Evolutionary conservation across 176 grass and related monocot species (phyloP).

Genomic region (Tuctoria greenei): DNA sequence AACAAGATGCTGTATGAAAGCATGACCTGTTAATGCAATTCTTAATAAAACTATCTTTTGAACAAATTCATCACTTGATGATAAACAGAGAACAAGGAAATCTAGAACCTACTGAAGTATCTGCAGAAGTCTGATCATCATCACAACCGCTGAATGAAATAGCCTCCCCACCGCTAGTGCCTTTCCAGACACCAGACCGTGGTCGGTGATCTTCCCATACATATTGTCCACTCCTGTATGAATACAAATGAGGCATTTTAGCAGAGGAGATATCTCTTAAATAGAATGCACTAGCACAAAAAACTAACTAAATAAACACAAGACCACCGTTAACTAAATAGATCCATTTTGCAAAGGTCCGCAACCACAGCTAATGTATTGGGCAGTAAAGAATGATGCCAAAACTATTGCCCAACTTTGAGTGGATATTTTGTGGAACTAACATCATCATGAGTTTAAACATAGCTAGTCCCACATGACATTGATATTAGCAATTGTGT

Average conservation of each 20-base stretch:
- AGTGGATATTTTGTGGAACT: neutral
- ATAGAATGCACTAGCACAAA: neutral
- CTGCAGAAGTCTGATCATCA: conserved; percentile 91
- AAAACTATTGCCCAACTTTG: neutral
- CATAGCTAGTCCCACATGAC: neutral
- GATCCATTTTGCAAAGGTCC: neutral
- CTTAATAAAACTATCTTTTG: neutral
- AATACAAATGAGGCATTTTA: conserved; percentile 28
- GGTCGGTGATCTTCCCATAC: conserved; percentile 94
- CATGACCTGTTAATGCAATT: neutral
- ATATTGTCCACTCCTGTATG: conserved; percentile 76
- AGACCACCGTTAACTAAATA: neutral
- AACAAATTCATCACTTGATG: neutral
- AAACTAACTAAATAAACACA: conserved; percentile 18
- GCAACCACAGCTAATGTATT: conserved; percentile 2
- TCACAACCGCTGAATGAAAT: conserved; percentile 98
- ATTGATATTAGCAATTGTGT: neutral
- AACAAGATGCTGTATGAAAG: neutral
- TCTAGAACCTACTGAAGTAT: conserved; percentile 78
- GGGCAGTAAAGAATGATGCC: neutral
- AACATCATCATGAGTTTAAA: neutral
- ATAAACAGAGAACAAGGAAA: conserved; percentile 10
- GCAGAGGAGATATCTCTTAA: conserved; percentile 8
- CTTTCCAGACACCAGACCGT: conserved; percentile 92
- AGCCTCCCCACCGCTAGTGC: conserved; percentile 86